Conservation (phyloP, 331 rosid species). For the Pyrus hybrid region DNA sequence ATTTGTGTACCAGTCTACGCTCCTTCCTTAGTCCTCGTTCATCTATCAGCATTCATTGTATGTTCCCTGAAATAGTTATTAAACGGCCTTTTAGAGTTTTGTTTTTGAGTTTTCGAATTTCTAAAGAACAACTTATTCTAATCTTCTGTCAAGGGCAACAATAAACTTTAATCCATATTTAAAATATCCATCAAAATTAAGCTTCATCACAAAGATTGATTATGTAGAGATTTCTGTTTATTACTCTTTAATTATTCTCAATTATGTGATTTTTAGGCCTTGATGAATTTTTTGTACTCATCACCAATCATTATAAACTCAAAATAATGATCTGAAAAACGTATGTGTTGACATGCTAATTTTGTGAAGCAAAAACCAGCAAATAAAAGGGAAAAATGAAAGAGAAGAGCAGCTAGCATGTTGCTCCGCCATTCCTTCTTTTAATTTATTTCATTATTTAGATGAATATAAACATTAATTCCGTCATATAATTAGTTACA, state of each 20-base stretch:
- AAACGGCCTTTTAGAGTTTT: too few relatives aligned
- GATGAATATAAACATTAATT: conserved; percentile 5
- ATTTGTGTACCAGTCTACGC: too few relatives aligned
- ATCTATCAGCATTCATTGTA: too few relatives aligned
- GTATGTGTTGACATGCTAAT: background rate
- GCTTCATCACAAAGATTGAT: background rate
- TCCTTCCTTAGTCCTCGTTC: too few relatives aligned
- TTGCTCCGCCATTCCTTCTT: conserved; percentile 1
- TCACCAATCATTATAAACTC: background rate
- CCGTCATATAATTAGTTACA: conserved; percentile 1
- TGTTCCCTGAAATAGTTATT: too few relatives aligned
- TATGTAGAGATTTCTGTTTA: background rate
- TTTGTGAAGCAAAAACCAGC: background rate
- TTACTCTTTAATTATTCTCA: background rate
- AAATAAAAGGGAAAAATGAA: background rate
- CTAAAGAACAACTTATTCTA: too few relatives aligned
- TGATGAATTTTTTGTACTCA: background rate
- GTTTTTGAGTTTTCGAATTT: too few relatives aligned
- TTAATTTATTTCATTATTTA: background rate
- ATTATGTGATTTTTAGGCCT: background rate
- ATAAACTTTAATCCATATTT: background rate
- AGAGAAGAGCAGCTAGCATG: background rate
- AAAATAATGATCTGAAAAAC: background rate
- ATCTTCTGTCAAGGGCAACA: background rate
- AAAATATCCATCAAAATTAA: background rate